Base-by-base conservation (phyloP, 2,329 filamentous ascomycete species). In the Rutstroemia sydowiana region DNA sequence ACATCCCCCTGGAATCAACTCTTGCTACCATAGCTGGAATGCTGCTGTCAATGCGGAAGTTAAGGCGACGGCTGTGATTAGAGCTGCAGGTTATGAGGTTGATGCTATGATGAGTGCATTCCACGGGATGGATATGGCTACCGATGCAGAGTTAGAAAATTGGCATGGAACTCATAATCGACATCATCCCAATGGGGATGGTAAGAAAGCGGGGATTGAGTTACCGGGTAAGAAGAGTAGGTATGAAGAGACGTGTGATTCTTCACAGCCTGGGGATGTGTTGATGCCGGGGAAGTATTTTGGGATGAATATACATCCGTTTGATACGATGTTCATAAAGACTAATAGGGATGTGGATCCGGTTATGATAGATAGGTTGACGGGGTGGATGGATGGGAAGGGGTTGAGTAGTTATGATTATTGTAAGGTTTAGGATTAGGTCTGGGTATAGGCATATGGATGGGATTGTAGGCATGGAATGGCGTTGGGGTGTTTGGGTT, bases 271-370 rank as follows among this genome's bases (percentile, higher is more conserved):
- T 28, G 50, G 49, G 3, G 63, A 65, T 51, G 40, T 60, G 26
- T 34, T 63, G n/a, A 57, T 45, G 32, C 47, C 62, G 10, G 51
- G 51, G 1, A 45, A 64, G 45, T 26, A 26, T 26, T 63, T 61
- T 31, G 63, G 63, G 1, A 62, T 53, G 9, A 60, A 59, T 49
- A 42, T 64, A 5, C 57, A 61, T 54, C 58, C 60, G 2, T 65
- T 55, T 20, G 61, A 65, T 56, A 64, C 60, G 14, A 45, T 60
- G 6, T 65, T 62, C 37, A 54, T 57, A 16, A 65, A 65, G 54
- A 59, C 56, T 11, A 62, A 64, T 53, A 46, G 62, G 20, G 45
- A 59, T 41, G 52, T 63, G 16, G 56, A 59, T 40, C 51, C 50
- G 1, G 23, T 58, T 1, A 50, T 44, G 23, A 36, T 63, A 26